Base-by-base conservation (phyloP, 176 grass and related monocot genomes). In the Triticum dicoccoides region DNA sequence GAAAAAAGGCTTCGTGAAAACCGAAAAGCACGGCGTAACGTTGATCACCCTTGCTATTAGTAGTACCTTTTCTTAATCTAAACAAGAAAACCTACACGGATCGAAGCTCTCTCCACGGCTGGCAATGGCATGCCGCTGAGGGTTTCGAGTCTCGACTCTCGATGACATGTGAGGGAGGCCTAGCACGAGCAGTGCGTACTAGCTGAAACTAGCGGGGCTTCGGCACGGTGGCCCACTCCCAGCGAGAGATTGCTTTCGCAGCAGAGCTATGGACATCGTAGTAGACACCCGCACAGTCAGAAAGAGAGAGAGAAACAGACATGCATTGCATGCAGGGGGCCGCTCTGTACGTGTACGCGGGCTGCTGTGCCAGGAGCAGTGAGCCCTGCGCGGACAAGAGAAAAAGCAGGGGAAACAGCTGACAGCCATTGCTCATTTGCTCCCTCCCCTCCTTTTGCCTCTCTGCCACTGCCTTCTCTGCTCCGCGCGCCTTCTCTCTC, bases 341-440 rank as follows among this genome's bases (percentile, higher is more conserved):
- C 3, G 44, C 44, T 45, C 44, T 45, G 11, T 45, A 14, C 45
- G 76, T 24, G 44, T 67, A 79, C 76, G 51, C 70, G 78, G 70
- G 78, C 72, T 25, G 70, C 87, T 20, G 63, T 78, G 52, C 47
- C 84, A 73, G 73, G 14, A 62, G 69, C 34, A 83, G 82, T 30
- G 80, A 21, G 74, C 24, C 8, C 84, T 86, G 81, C 76, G 61
- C 89, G 44, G 81, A 11, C 85, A 76, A 61, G 35, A 61, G 76
- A 34, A 29, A 76, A 87, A 87, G 69, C 35, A 84, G 80, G 3
- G 63, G n/a, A 87, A 62, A 81, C 29, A 69, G 85, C 81, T 85
- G 85, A 88, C 85, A 88, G 17, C 39, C 82, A 91, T 85, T 87
- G 82, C 85, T 84, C 76, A 8, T 78, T 61, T 90, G 74, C 81